Conservation (phyloP, 129 eudicot genomes). For the Flaveria ramosissima region DNA sequence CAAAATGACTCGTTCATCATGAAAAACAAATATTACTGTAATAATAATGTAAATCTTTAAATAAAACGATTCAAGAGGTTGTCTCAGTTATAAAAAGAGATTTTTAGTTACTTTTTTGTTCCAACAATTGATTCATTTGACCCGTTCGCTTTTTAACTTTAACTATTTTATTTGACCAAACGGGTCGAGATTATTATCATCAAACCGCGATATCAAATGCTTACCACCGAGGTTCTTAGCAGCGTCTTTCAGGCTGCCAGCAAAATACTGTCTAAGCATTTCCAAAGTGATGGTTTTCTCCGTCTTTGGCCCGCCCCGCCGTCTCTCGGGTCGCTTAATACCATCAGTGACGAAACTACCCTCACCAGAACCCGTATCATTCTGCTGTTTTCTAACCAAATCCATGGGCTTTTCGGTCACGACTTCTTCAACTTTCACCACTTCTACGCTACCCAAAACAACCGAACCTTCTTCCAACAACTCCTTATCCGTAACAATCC, state of each 20-base stretch:
- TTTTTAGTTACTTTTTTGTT: no score
- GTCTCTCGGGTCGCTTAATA: conserved; percentile 48
- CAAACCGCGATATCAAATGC: conserved; percentile 14
- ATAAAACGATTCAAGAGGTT: no score
- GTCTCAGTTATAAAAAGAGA: no score
- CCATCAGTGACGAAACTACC: conserved; percentile 40
- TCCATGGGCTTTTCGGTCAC: conserved; percentile 29
- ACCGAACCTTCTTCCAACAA: conserved; percentile 57
- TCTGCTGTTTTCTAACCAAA: conserved; percentile 24
- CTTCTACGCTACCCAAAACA: conserved; percentile 11
- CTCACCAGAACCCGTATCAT: conserved; percentile 45
- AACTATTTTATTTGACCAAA: no score
- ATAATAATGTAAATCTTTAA: no score
- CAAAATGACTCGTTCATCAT: no score
- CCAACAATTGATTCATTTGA: no score
- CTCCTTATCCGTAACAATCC: conserved; percentile 71
- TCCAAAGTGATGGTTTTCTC: conserved; percentile 78
- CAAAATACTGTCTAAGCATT: conserved; percentile 87
- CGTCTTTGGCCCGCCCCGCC: conserved; percentile 55
- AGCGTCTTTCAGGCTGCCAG: conserved; percentile 96
- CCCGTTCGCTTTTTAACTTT: no score
- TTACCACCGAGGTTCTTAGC: conserved; percentile 93
- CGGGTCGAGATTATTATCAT: neutral
- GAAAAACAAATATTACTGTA: no score
- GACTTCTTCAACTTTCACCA: conserved; percentile 41